Conservation (phyloP, 345 rosid species). For the Orychophragmus violaceus region DNA sequence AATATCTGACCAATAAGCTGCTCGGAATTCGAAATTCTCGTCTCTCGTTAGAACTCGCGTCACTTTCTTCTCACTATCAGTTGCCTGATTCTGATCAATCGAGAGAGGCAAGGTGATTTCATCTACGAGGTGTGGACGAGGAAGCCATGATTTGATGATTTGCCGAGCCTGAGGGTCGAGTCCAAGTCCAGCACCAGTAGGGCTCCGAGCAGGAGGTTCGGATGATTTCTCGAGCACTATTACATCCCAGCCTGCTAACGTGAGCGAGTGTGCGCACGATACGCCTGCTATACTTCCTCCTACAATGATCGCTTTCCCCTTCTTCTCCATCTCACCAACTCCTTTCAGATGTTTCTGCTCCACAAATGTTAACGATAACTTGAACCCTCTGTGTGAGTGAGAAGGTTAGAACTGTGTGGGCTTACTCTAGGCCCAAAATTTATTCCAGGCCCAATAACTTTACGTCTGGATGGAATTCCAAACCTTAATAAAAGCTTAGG, state of each 20-base stretch:
- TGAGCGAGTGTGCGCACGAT: slow-evolving; percentile 65
- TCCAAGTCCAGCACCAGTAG: slow-evolving; percentile 76
- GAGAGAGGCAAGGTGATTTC: slow-evolving; percentile 48
- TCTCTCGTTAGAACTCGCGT: slow-evolving; percentile 48
- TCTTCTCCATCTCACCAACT: slow-evolving; percentile 14
- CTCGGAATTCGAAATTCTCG: slow-evolving; percentile 60
- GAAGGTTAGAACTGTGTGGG: background rate
- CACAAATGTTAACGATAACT: background rate
- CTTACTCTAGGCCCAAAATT: background rate
- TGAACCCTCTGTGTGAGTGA: background rate
- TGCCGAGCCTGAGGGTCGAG: slow-evolving; percentile 46
- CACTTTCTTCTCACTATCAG: slow-evolving; percentile 37
- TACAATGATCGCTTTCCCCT: slow-evolving; percentile 47
- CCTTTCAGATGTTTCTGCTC: slow-evolving; percentile 1
- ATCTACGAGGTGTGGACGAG: slow-evolving; percentile 38
- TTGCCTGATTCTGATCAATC: slow-evolving; percentile 55
- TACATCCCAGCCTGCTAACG: slow-evolving; percentile 62
- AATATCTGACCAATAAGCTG: slow-evolving; percentile 79
- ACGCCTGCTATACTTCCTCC: slow-evolving; percentile 87
- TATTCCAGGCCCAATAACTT: background rate
- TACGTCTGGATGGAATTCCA: background rate
- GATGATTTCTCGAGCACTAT: slow-evolving; percentile 53
- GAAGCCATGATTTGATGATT: slow-evolving; percentile 59
- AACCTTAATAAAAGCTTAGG: background rate
- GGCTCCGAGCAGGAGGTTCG: slow-evolving; percentile 58